A percentile compares a stretch with the other conserved stretches of the same genome.
phyloP scores from a whole-genome alignment of 352 stramenopile genomes.

The Peronospora farinosa region DNA sequence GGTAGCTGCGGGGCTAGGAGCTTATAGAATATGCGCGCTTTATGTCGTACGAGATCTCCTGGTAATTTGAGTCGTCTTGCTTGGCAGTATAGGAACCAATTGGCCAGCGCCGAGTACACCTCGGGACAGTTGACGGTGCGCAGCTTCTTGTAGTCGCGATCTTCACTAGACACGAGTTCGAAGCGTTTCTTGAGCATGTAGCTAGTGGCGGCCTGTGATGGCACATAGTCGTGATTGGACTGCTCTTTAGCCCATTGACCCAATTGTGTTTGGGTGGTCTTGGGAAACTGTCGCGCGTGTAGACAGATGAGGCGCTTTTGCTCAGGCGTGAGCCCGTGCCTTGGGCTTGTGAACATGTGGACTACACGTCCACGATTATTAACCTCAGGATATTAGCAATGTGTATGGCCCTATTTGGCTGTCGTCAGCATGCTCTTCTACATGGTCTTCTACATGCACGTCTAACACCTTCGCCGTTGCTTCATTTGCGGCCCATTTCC shows the following conservation, averaged over 20 bases:
- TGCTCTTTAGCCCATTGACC: slow-evolving; percentile 66
- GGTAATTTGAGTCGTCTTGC: slow-evolving; percentile 49
- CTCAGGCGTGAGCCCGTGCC: slow-evolving; percentile 64
- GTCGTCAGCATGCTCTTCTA: no score
- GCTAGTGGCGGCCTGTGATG: slow-evolving; percentile 75
- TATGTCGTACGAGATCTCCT: slow-evolving; percentile 70
- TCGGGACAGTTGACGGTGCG: slow-evolving; percentile 71
- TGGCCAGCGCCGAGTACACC: slow-evolving; percentile 68
- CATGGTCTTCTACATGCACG: no score
- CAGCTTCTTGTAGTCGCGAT: slow-evolving; percentile 69
- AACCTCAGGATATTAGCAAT: no score
- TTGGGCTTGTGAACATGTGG: slow-evolving; percentile 17
- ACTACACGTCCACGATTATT: no score
- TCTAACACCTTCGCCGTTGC: no score
- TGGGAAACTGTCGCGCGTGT: slow-evolving; percentile 64
- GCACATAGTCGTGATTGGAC: slow-evolving; percentile 51
- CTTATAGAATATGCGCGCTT: slow-evolving; percentile 61
- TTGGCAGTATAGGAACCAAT: slow-evolving; percentile 77
- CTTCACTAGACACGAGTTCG: slow-evolving; percentile 68
- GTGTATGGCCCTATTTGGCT: no score
- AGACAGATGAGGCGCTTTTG: slow-evolving; percentile 79
- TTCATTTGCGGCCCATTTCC: no score
- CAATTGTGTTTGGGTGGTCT: slow-evolving; percentile 63
- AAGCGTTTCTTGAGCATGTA: slow-evolving; percentile 78
- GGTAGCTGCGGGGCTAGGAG: slow-evolving; percentile 42